Conservation (phyloP, 2,329 filamentous ascomycete species). For the Reticulascus tulasneorum region DNA sequence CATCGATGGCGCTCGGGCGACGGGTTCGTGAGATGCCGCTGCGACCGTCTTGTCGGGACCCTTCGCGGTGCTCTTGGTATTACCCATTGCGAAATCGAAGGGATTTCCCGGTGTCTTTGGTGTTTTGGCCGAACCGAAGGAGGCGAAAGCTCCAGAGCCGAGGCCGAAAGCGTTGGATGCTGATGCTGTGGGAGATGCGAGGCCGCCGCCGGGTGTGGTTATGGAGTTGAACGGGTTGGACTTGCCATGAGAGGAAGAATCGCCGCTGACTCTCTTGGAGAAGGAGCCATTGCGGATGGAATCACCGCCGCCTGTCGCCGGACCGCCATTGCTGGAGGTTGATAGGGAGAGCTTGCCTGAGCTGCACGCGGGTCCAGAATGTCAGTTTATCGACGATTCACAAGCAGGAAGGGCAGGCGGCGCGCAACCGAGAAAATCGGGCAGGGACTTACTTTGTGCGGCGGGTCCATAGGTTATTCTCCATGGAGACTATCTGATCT, state of each 20-base stretch:
- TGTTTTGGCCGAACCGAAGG: conserved; percentile 84
- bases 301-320: conserved; percentile 49
- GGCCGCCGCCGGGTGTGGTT: conserved; percentile 64
- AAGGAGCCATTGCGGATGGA: conserved; percentile 58
- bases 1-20: conserved; percentile 40
- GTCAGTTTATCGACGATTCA: conserved; percentile 14
- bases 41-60: conserved; percentile 48
- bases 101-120: conserved; percentile 79
- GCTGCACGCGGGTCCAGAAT: conserved; percentile 39
- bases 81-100: conserved; percentile 70
- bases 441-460: conserved; percentile 67
- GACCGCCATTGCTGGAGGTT: conserved; percentile 59
- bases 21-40: conserved; percentile 22
- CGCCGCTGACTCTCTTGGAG: conserved; percentile 71
- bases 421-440: conserved; percentile 1
- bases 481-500: conserved; percentile 44
- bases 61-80: too few relatives aligned
- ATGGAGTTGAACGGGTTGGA: conserved; percentile 76
- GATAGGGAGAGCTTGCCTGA: conserved; percentile 88
- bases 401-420: neutral
- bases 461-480: conserved; percentile 71
- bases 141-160: conserved; percentile 92
- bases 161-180: conserved; percentile 89
- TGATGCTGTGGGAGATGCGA: conserved; percentile 70
- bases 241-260: conserved; percentile 69